Percentiles rank a stretch among this genome's conserved stretches.
phyloP scores from a whole-genome alignment of 1,284 basidiomycete genomes.

The Melampsora americana region DNA sequence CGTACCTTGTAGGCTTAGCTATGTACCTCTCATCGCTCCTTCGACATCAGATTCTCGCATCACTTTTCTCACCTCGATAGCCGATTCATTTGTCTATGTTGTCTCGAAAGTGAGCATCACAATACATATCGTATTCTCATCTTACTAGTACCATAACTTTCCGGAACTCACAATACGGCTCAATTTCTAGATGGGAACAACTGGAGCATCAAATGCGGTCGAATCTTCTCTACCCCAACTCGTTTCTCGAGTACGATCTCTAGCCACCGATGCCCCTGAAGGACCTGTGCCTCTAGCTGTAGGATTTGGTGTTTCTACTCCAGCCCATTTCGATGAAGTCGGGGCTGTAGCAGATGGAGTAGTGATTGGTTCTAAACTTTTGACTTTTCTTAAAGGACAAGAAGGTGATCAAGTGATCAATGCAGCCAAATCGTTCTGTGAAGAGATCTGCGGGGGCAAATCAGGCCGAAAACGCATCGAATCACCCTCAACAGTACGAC shows the following conservation, averaged over 20 bases:
- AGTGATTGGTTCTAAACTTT: conserved; percentile 84
- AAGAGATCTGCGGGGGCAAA: conserved; percentile 28
- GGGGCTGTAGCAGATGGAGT: conserved; percentile 78
- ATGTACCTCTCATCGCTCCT: conserved; percentile 91
- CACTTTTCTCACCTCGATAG: conserved; percentile 83
- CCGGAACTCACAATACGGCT: background rate
- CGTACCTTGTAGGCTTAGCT: conserved; percentile 69
- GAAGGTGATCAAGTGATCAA: conserved; percentile 48
- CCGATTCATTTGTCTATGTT: conserved; percentile 96
- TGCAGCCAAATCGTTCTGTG: conserved; percentile 18
- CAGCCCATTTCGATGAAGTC: conserved; percentile 82
- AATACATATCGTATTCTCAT: background rate
- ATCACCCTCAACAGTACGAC: too few relatives aligned
- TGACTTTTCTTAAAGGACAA: conserved; percentile 71
- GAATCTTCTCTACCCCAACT: conserved; percentile 20
- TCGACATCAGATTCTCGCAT: conserved; percentile 84
- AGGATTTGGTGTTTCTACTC: conserved; percentile 93
- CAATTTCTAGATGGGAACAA: conserved; percentile 23
- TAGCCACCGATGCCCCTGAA: conserved; percentile 31
- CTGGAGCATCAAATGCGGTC: conserved; percentile 22
- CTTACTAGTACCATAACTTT: background rate
- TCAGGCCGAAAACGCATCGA: background rate
- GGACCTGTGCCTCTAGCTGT: conserved; percentile 82
- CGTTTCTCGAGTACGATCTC: conserved; percentile 13
- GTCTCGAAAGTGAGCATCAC: conserved; percentile 65